Conservation (phyloP, 1,284 basidiomycete species). For the Tetrapyrgos nigripes region DNA sequence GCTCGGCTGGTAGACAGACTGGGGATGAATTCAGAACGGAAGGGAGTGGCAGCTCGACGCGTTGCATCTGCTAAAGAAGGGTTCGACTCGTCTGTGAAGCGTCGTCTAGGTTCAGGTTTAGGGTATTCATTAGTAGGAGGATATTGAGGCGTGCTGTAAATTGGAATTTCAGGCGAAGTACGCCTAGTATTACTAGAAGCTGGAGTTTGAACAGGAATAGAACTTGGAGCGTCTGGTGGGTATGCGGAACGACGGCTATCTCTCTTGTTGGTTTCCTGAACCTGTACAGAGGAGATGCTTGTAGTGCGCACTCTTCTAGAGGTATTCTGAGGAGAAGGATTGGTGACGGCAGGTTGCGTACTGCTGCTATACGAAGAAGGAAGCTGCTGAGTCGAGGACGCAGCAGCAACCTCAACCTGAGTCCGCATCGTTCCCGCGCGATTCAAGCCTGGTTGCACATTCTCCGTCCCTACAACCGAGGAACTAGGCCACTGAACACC, state of each 20-base stretch:
- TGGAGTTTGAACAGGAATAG: not conserved
- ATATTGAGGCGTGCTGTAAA: not conserved
- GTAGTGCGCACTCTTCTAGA: not conserved
- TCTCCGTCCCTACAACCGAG: too few species aligned
- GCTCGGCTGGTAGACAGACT: conserved; percentile 2
- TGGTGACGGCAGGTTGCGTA: not conserved
- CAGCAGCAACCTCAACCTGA: too few species aligned
- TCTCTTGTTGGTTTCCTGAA: not conserved
- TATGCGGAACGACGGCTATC: not conserved
- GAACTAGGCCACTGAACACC: too few species aligned
- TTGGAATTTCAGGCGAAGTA: not conserved
- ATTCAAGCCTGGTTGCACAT: not conserved
- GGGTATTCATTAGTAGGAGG: not conserved
- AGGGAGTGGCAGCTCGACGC: conserved; percentile 12
- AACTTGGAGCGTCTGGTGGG: not conserved
- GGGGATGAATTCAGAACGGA: conserved; percentile 14
- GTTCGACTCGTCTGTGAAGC: conserved; percentile 27
- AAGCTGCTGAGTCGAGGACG: not conserved
- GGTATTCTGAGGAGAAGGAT: not conserved
- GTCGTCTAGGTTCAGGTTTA: conserved; percentile 19
- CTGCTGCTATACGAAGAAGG: not conserved
- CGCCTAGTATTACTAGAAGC: not conserved
- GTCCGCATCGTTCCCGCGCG: not conserved
- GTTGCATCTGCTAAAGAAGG: conserved; percentile 12
- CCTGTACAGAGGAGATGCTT: not conserved